Conservation (phyloP, 2,329 filamentous ascomycete genomes). For the Bipolaris cookei region DNA sequence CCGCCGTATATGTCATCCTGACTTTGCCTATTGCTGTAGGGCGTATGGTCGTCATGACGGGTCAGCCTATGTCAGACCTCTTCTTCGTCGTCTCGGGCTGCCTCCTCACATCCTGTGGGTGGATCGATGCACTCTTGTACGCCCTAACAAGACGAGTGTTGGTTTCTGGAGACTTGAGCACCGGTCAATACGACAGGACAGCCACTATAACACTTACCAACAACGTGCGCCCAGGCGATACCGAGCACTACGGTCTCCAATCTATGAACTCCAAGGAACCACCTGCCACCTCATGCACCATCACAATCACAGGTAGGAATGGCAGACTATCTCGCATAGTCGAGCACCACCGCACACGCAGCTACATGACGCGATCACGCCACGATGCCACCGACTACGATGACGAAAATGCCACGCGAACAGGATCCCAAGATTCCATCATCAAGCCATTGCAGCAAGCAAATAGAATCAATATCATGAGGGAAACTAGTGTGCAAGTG, state of each 20-base stretch:
- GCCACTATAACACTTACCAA: constrained; percentile 32
- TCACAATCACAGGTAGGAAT: constrained; percentile 46
- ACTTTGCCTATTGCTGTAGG: constrained; percentile 67
- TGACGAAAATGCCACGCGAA: constrained; percentile 30
- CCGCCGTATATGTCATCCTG: constrained; percentile 69
- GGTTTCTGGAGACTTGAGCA: constrained; percentile 40
- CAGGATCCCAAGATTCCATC: constrained; percentile 45
- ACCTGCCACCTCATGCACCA: constrained; percentile 32
- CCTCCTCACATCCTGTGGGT: constrained; percentile 60
- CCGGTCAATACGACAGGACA: constrained; percentile 30
- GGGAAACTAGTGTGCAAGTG: constrained; percentile 46
- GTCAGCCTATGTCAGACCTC: constrained; percentile 53
- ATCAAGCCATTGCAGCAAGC: constrained; percentile 30
- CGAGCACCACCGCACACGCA: constrained; percentile 34
- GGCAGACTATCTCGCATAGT: constrained; percentile 39
- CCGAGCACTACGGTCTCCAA: constrained; percentile 34
- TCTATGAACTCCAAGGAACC: constrained; percentile 40
- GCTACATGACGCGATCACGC: constrained; percentile 14
- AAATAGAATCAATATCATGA: constrained; percentile 36
- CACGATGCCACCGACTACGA: constrained; percentile 29
- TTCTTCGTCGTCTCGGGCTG: constrained; percentile 67
- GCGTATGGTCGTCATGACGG: constrained; percentile 49
- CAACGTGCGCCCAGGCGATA: constrained; percentile 34
- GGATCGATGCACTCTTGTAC: constrained; percentile 54
- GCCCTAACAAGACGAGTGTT: constrained; percentile 52